Base-by-base conservation (phyloP, 257 asterid species). In the Prunella vulgaris region DNA sequence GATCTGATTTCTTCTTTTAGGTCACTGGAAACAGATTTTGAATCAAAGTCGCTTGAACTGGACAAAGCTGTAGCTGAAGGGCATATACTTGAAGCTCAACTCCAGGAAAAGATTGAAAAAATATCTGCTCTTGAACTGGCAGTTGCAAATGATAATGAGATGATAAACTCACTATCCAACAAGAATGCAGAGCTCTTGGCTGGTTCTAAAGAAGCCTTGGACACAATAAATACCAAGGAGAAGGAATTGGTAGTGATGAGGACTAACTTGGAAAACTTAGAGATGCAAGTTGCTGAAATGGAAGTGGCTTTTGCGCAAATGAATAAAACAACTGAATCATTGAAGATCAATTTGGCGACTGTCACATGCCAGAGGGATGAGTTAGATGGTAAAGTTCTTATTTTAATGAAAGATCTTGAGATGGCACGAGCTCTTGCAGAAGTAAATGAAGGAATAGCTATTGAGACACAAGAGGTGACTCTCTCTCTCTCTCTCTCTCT, bases 401-500 rank as follows among this genome's bases (percentile, higher is more conserved):
- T n/a, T 48, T 78, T 84, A 81, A 84, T 77, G 60, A 84, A 73
- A 74, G 96, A 84, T 75, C 86, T 86, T 17, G 90, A 85, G 81
- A 81, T 79, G 74, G 83, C 84, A 57, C 78, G 68, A 79, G 79
- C 82, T n/a, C 83, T 83, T 73, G 95, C 92, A 28, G 89, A 86
- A 81, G 96, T 89, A 66, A 89, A 84, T 59, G 91, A 81, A 85
- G 85, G 79, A 65, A 76, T 76, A 64, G 86, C 94, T 64, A 24
- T 66, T 72, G 97, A 91, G 77, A 96, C 93, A 30, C 89, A 80
- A 82, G 92, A 89, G 99, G 99, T 94, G 78, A 77, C 13, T 58
- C 67, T 66, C 59, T 1, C 22, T 53, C 63, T 9, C 7, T 8
- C 7, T n/a, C 10, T 27, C 40, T 22, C 8, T 24, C 28, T 21